Evolutionary conservation across 2,329 filamentous ascomycete genomes (phyloP), one percentile per base, ranked within the genome.

Genomic region (Dendryphion nanum): DNA sequence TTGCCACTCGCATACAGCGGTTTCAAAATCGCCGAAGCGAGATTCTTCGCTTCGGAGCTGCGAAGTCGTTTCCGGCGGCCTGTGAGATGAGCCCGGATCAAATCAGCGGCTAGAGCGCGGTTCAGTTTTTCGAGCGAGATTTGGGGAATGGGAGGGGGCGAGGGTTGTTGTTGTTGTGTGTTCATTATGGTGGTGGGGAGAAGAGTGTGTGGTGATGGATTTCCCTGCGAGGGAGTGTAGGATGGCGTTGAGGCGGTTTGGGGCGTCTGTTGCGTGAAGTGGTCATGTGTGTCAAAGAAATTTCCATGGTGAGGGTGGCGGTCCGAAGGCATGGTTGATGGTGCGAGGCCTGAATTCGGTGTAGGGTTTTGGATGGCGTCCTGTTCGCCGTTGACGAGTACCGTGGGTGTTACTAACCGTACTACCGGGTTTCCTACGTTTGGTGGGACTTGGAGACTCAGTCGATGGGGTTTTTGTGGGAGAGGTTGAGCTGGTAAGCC

Each of bases 371-470:
- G 50, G n/a, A n/a, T n/a, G 10, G 23, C 23, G n/a, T 26, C 23
- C 39, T 64, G 50, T 40, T 74, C 69, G 33, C 76, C 76, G 33
- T 78, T 79, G 16, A 79, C 69, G 6, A 78, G 67, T 2, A 78
- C 63, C 7, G 74, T 71, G 0, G 77, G 76, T 2, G 82, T 85
- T 17, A 82, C 81, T 12, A 85, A 68, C 40, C 80, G 72, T 0
- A 85, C 79, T 0, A 85, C 79, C 3, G 77, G 72, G 1, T 80
- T 80, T 1, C 79, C 73, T 14, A 74, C 68, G 41, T 82, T 74
- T 47, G 81, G 73, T 6, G 82, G 81, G 0, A 85, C 81, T 50
- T 84, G 81, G 1, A 85, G 66, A 15, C 78, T 79, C 5, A 83
- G 64, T 15, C 78, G 67, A 37, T 73, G 73, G 15, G 76, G 74